These are phyloP conservation scores for Microstegium vimineum DNA, from an alignment of 176 grass and related monocot species.

Conservation along the genomic window DNA sequence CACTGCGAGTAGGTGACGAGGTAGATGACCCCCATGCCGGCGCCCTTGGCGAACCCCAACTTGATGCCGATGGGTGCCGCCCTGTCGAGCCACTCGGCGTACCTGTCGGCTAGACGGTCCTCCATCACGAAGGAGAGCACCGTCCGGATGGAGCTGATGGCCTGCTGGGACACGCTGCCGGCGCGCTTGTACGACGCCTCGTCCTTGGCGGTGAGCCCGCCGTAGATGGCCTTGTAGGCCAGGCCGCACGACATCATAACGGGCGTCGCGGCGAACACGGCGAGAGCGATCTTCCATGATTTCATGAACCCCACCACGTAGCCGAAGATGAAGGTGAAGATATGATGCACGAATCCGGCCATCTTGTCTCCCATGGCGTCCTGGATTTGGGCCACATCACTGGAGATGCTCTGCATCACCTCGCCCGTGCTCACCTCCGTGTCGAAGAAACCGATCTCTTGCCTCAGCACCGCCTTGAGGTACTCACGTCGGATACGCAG, in stretches of 20 bases:
- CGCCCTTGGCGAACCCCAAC: slow-evolving; percentile 70
- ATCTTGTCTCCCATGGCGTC: slow-evolving; percentile 77
- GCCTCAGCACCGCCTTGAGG: slow-evolving; percentile 54
- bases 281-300: slow-evolving; percentile 56
- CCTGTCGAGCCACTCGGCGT: slow-evolving; percentile 36
- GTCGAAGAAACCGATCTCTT: slow-evolving; percentile 77
- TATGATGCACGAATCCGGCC: slow-evolving; percentile 54
- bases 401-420: slow-evolving; percentile 72
- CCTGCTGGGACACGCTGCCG: slow-evolving; percentile 62
- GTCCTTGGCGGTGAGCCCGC: slow-evolving; percentile 61
- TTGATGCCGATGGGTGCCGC: slow-evolving; percentile 45
- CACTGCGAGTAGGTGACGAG: slow-evolving; percentile 67
- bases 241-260: slow-evolving; percentile 59
- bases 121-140: slow-evolving; percentile 74
- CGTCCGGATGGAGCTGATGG: slow-evolving; percentile 60
- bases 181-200: slow-evolving; percentile 61
- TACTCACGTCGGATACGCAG: slow-evolving; percentile 50
- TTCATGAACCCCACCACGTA: slow-evolving; percentile 56
- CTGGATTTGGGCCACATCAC: slow-evolving; percentile 63
- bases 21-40: slow-evolving; percentile 62
- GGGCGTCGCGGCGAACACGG: slow-evolving; percentile 53
- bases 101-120: slow-evolving; percentile 45
- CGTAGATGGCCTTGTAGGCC: slow-evolving; percentile 58
- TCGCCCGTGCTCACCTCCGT: slow-evolving; percentile 63
- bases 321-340: slow-evolving; percentile 71